Evolutionary conservation across 2,329 filamentous ascomycete species (phyloP).

Genomic region (Alternaria novae-zelandiae): DNA sequence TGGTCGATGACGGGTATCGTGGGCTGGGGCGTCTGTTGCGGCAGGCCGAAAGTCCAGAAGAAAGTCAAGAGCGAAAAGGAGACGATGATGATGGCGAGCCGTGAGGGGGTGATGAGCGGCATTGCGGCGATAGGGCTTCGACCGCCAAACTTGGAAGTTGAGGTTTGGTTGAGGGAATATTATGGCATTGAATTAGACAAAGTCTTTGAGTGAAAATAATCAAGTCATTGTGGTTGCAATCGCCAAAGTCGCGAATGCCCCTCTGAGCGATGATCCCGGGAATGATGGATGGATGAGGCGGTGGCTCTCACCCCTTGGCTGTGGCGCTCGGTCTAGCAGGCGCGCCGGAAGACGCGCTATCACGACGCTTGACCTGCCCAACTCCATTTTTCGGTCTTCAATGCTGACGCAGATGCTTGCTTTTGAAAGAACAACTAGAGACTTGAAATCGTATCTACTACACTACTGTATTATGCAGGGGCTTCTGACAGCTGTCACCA

Average conservation of each 20-base stretch:
- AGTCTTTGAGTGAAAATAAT: not conserved
- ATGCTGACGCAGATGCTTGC: constrained; percentile 1
- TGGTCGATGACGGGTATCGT: constrained; percentile 32
- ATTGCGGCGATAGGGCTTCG: constrained; percentile 21
- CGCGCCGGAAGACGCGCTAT: not conserved
- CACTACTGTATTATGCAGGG: not conserved
- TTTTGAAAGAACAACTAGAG: not conserved
- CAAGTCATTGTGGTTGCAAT: not conserved
- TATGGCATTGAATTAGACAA: not conserved
- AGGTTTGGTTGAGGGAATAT: not conserved
- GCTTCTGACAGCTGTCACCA: not conserved
- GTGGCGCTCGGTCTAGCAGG: constrained; percentile 16
- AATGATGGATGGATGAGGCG: constrained; percentile 6
- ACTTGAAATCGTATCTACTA: not conserved
- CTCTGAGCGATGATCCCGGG: not conserved
- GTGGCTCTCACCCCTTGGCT: constrained; percentile 14
- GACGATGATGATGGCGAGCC: constrained; percentile 35
- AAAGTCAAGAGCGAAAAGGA: constrained; percentile 39
- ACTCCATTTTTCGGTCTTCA: not conserved
- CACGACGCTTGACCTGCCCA: not conserved
- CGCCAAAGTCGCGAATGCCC: constrained; percentile 8
- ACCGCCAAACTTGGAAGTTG: not conserved
- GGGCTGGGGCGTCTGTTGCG: constrained; percentile 24
- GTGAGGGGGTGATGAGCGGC: constrained; percentile 42
- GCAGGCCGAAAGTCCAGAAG: constrained; percentile 41